Base-by-base conservation (phyloP, 1,284 basidiomycete species). In the Psilocybe mexicana region DNA sequence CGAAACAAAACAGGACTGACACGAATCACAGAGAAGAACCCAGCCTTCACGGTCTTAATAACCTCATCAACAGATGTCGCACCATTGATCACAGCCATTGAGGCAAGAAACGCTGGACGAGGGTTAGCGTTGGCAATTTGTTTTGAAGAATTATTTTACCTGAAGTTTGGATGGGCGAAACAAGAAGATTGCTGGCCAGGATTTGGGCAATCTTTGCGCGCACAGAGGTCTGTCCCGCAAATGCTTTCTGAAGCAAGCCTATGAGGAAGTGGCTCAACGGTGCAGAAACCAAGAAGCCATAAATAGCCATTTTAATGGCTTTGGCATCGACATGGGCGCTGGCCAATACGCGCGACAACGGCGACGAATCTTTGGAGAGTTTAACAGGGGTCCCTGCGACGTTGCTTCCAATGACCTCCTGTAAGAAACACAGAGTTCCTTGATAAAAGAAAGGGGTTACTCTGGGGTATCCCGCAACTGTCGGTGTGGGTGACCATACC, bases 51-150 rank as follows among this genome's bases (percentile, higher is more conserved):
- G 0, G 90, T 90, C 64, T 82, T 84, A 51, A 83, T 67, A 54
- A 95, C 78, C 38, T 89, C 87, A 40, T 86, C 81, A 6, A 82
- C 64, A 2, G 86, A 84, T 64, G 81, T 84, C 11, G 90, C 91
- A 43, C 94, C 94, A 64, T 89, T 90, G 64, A 96, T 93, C 51
- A 94, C 74, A 4, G 93, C 91, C 86, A 94, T 90, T 47, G 85
- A 92, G 0, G 86, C 77, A 50, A 95, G 79, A 72, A 87, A 86
- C 2, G 77, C 84, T 85, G 35, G 23, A 47, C 4, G 30, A 33
- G 30, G 8, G 30, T 33, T 6, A n/a, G 12, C 36, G n/a, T n/a
- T 33, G n/a, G 55, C 23, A 45, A 26, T 43, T 40, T 51, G 36
- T 6, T 18, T 25, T 26, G 45, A 5, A 7, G 46, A 4, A 14